phyloP scores from a whole-genome alignment of 305 asterid genomes.

The Rubia tinctorum region DNA sequence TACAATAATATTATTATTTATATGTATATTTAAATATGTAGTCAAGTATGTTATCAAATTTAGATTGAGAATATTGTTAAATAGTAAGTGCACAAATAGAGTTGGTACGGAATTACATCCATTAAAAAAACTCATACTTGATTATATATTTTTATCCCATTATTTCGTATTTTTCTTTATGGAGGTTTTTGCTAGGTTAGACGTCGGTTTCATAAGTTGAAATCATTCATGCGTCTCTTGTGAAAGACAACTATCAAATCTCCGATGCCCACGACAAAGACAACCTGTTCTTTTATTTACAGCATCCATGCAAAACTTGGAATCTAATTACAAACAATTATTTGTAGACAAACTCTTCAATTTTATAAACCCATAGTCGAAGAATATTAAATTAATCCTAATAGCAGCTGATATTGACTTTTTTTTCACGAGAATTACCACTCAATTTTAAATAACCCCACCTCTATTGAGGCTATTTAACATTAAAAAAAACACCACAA shows the following conservation, averaged over 20 bases:
- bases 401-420: neutral
- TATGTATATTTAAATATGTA: too few relatives aligned
- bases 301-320: neutral
- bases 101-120: neutral
- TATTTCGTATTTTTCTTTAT: neutral
- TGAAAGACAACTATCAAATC: neutral
- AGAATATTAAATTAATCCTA: neutral
- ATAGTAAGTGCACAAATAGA: neutral
- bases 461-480: too few relatives aligned
- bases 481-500: too few relatives aligned
- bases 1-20: too few relatives aligned
- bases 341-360: neutral
- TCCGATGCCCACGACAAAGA: neutral
- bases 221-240: neutral
- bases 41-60: too few relatives aligned
- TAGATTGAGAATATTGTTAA: too few relatives aligned
- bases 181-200: neutral
- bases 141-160: neutral
- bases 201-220: neutral
- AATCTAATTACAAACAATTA: neutral
- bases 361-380: neutral
- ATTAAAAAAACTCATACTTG: too few relatives aligned
- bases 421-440: too few relatives aligned
- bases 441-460: too few relatives aligned
- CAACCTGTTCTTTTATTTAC: neutral